A percentile compares a stretch with the other conserved stretches of the same genome.
These are phyloP conservation scores for Penicillium cinerascens DNA, from an alignment of 495 filamentous ascomycete genomes.

Conservation along the genomic window DNA sequence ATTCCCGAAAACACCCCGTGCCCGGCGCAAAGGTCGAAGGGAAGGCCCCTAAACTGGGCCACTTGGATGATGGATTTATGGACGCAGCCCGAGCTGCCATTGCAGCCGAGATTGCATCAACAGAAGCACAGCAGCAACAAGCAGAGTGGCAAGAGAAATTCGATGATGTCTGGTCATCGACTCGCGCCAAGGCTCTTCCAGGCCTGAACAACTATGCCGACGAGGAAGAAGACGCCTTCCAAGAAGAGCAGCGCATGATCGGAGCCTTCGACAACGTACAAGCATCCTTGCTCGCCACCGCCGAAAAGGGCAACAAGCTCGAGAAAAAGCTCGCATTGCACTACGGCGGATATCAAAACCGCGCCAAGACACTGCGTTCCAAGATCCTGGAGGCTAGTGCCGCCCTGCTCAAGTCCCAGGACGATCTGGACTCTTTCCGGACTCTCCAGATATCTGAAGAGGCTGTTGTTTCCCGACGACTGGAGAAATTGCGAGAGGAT, in stretches of 20 bases:
- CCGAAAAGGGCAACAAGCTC: constrained; percentile 75
- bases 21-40: constrained; percentile 62
- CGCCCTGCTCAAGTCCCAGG: constrained; percentile 68
- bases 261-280: constrained; percentile 55
- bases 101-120: constrained; percentile 60
- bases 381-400: constrained; percentile 78
- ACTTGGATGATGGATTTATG: constrained; percentile 67
- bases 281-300: constrained; percentile 63
- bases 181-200: constrained; percentile 60
- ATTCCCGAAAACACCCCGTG: constrained; percentile 71
- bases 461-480: constrained; percentile 63
- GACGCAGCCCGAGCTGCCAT: constrained; percentile 74
- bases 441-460: constrained; percentile 75
- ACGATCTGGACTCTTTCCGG: constrained; percentile 70
- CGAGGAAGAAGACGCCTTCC: constrained; percentile 52
- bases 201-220: constrained; percentile 76
- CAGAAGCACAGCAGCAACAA: constrained; percentile 44
- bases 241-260: constrained; percentile 49
- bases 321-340: constrained; percentile 92
- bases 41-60: constrained; percentile 55
- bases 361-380: constrained; percentile 71
- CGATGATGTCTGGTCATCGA: constrained; percentile 62
- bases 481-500: constrained; percentile 77
- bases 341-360: constrained; percentile 86
- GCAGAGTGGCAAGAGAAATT: constrained; percentile 54